phyloP scores from a whole-genome alignment of 1,284 basidiomycete genomes.

The Microbotryum saponariae region DNA sequence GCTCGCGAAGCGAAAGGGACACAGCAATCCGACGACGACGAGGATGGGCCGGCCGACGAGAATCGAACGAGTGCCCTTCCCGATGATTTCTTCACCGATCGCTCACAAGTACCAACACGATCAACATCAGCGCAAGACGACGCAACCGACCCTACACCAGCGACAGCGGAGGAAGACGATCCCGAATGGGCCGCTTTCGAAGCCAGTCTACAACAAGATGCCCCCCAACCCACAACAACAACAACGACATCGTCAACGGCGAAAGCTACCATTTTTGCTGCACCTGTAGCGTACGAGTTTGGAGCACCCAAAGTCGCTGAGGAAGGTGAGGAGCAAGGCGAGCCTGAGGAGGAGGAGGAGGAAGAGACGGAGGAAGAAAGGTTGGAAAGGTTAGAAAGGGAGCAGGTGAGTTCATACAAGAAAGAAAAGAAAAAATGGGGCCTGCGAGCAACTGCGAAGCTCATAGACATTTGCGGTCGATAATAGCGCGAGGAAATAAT shows the following conservation, averaged over 20 bases:
- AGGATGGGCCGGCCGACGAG: neutral
- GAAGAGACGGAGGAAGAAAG: conserved; percentile 30
- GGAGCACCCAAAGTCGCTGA: conserved; percentile 25
- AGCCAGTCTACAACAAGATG: conserved; percentile 10
- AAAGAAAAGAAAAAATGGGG: too few relatives aligned
- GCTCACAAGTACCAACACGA: conserved; percentile 49
- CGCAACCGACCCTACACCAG: conserved; percentile 31
- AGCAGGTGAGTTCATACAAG: conserved; percentile 8
- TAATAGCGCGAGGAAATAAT: conserved; percentile 27
- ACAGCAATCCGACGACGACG: neutral
- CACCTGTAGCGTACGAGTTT: conserved; percentile 30
- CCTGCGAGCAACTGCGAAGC: too few relatives aligned
- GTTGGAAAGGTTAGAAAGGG: conserved; percentile 13
- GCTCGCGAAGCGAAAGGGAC: too few relatives aligned
- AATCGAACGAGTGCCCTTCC: conserved; percentile 47
- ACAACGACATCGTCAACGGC: neutral
- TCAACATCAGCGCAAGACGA: conserved; percentile 43
- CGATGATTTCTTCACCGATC: conserved; percentile 68
- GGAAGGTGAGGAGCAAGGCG: conserved; percentile 10
- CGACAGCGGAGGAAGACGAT: conserved; percentile 15
- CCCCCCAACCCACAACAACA: neutral
- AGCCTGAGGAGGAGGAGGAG: neutral
- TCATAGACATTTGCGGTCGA: too few relatives aligned
- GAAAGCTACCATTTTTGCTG: conserved; percentile 22
- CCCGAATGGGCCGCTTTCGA: conserved; percentile 27